Evolutionary conservation across 371 early-diverging fungal species (phyloP).

Genomic region (Mucor irregularis): DNA sequence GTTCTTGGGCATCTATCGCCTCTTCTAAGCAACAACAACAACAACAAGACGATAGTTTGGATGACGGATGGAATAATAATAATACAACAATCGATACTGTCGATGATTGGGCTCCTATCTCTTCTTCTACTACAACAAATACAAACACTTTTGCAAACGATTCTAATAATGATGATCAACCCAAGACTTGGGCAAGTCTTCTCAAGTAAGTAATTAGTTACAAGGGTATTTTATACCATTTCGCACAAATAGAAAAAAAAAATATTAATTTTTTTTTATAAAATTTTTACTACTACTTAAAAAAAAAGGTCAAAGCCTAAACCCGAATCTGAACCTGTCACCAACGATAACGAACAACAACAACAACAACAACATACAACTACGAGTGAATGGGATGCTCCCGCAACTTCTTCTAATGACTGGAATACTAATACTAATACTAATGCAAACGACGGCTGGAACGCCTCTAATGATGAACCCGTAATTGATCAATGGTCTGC

Average conservation of each 20-base stretch:
- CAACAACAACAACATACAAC: conserved; percentile 8
- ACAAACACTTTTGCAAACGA: conserved; percentile 8
- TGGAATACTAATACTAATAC: conserved; percentile 11
- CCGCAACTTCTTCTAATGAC: conserved; percentile 5
- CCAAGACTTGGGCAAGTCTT: conserved; percentile 80
- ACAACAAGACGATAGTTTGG: not conserved
- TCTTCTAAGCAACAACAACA: conserved; percentile 31
- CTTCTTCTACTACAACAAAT: conserved; percentile 9
- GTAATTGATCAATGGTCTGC: conserved; percentile 26
- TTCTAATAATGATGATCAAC: conserved; percentile 23
- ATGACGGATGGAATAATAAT: conserved; percentile 21
- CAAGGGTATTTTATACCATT: conserved; percentile 6
- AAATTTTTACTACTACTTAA: conserved; percentile 7
- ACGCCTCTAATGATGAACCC: conserved; percentile 16
- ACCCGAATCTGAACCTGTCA: conserved; percentile 42
- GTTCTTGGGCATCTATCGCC: conserved; percentile 49
- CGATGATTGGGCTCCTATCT: conserved; percentile 23
- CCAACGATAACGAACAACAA: conserved; percentile 10
- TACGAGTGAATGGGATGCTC: conserved; percentile 22
- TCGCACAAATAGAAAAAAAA: not conserved
- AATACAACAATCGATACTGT: conserved; percentile 4
- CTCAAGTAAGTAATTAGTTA: conserved; percentile 57
- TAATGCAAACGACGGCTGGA: conserved; percentile 24
- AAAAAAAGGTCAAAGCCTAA: conserved; percentile 31
- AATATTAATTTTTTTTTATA: not conserved